Percentiles rank a stretch among this genome's conserved stretches.
Evolutionary conservation across 306 rosid genomes (phyloP).

Genomic region (Acacia confusa): DNA sequence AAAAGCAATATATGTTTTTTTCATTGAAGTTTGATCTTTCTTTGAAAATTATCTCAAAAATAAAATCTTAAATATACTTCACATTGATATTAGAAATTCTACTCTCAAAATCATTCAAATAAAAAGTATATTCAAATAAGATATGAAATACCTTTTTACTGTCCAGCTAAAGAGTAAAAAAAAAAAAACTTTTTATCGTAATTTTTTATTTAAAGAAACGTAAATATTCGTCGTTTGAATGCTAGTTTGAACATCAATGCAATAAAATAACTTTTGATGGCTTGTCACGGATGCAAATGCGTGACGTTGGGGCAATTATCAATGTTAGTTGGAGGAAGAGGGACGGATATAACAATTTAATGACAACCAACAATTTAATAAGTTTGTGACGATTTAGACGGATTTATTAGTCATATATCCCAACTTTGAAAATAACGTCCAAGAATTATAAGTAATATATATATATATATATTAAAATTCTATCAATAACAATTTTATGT

Average conservation of each 20-base stretch:
- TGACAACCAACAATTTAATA: not conserved
- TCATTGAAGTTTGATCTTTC: not conserved
- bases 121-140: not conserved
- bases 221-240: not conserved
- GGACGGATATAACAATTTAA: not conserved
- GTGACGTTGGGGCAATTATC: constrained; percentile 3
- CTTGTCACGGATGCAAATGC: not conserved
- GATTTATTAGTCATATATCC: not conserved
- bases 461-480: no score
- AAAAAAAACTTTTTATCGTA: not conserved
- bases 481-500: no score
- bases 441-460: not conserved
- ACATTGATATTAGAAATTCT: not conserved
- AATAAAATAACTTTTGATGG: not conserved
- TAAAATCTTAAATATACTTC: not conserved
- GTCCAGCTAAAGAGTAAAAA: not conserved
- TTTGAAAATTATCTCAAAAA: not conserved
- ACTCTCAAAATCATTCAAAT: not conserved
- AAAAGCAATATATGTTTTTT: not conserved
- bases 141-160: not conserved
- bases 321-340: not conserved
- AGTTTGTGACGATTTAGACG: not conserved
- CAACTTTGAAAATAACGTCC: not conserved
- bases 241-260: not conserved
- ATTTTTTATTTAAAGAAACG: not conserved